These are phyloP conservation scores for Gaertneriomyces semiglobifer DNA, from an alignment of 192 early-diverging fungal species.

Conservation along the genomic window DNA sequence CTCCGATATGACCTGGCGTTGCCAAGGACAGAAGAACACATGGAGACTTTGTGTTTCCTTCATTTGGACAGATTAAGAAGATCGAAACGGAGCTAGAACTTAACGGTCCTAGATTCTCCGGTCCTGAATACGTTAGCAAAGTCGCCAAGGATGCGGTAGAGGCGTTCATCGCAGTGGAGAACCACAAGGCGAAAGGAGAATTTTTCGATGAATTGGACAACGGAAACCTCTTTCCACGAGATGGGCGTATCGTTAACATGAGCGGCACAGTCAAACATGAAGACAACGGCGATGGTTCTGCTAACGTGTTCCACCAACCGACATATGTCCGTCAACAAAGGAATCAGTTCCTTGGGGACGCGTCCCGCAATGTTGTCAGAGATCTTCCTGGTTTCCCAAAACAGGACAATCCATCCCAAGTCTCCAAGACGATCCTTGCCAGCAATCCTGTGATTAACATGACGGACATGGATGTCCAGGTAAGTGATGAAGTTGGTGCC, in stretches of 20 bases:
- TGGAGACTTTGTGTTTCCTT: no score
- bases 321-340: neutral
- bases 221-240: constrained; percentile 1
- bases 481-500: neutral
- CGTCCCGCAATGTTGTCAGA: neutral
- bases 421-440: neutral
- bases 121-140: constrained; percentile 6
- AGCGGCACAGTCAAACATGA: neutral
- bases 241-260: neutral
- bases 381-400: neutral
- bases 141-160: constrained; percentile 4
- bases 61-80: no score
- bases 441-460: neutral
- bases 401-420: neutral
- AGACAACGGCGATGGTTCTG: neutral
- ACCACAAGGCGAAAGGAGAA: constrained; percentile 11
- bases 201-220: constrained; percentile 16
- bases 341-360: constrained; percentile 7
- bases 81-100: no score
- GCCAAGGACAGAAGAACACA: no score
- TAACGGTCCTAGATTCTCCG: constrained; percentile 1
- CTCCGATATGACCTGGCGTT: no score
- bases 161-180: constrained; percentile 20
- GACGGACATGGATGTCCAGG: neutral
- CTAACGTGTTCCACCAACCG: constrained; percentile 2